phyloP scores from a whole-genome alignment of 768 basidiomycete species.

The Lentinus tigrinus region DNA sequence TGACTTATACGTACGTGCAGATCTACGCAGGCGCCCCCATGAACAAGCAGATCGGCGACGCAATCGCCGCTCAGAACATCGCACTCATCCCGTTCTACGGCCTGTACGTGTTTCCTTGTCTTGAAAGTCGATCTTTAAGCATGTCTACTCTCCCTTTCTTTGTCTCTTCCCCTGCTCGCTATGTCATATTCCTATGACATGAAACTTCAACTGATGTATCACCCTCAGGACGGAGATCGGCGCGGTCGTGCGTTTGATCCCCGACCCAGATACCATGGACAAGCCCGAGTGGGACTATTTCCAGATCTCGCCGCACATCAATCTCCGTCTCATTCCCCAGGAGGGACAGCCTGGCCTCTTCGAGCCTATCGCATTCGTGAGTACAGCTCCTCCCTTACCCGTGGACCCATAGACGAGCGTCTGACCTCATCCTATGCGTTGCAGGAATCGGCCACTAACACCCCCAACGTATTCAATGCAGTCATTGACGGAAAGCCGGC shows the following conservation, averaged over 20 bases:
- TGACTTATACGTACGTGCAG: conserved; percentile 18
- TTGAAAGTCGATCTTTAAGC: no score
- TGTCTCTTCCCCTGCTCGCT: not conserved
- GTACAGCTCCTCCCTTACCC: conserved; percentile 1
- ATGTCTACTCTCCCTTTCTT: no score
- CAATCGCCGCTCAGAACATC: conserved; percentile 32
- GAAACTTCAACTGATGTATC: not conserved
- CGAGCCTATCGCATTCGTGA: conserved; percentile 40
- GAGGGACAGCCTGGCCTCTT: conserved; percentile 30
- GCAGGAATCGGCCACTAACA: conserved; percentile 7
- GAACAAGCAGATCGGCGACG: conserved; percentile 34
- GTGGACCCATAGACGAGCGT: not conserved
- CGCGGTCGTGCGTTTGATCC: not conserved
- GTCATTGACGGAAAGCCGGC: conserved; percentile 29
- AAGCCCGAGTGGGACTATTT: conserved; percentile 36
- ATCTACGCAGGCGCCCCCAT: conserved; percentile 39
- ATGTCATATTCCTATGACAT: not conserved
- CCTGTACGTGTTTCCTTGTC: conserved; percentile 34
- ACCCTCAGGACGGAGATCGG: conserved; percentile 18
- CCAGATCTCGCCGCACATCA: conserved; percentile 21
- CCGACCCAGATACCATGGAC: not conserved
- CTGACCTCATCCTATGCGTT: not conserved
- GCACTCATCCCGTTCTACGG: conserved; percentile 35
- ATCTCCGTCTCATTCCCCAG: conserved; percentile 31
- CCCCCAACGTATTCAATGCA: conserved; percentile 13